These are phyloP conservation scores for Paecilomyces formosus DNA, from an alignment of 2,329 filamentous ascomycete species.

Conservation along the genomic window DNA sequence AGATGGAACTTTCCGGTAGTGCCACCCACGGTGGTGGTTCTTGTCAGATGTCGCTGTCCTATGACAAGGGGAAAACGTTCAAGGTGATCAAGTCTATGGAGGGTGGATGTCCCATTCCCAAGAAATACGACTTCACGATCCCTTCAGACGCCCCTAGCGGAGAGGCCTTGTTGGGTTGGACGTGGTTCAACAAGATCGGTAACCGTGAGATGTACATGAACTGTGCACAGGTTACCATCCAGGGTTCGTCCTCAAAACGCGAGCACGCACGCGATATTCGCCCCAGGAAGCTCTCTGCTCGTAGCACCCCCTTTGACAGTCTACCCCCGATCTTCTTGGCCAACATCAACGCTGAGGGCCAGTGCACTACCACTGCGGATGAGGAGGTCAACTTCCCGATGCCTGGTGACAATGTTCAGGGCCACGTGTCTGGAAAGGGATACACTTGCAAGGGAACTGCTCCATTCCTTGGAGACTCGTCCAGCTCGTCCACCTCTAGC, in stretches of 20 bases:
- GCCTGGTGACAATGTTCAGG: constrained; percentile 51
- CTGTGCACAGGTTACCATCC: constrained; percentile 63
- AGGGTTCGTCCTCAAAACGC: constrained; percentile 14
- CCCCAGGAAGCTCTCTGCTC: constrained; percentile 1
- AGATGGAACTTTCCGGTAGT: constrained; percentile 57
- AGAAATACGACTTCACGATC: constrained; percentile 58
- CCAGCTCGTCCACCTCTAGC: constrained; percentile 1
- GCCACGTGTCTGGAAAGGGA: constrained; percentile 25
- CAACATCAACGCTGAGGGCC: constrained; percentile 50
- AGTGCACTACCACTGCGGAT: constrained; percentile 52
- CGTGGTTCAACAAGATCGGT: constrained; percentile 68
- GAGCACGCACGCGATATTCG: constrained; percentile 6
- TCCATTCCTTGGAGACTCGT: constrained; percentile 18
- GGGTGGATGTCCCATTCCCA: constrained; percentile 47
- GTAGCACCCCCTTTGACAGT: constrained; percentile 36
- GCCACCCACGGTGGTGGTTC: constrained; percentile 63
- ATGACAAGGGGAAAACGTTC: constrained; percentile 63
- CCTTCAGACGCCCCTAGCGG: constrained; percentile 55
- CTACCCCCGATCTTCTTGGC: constrained; percentile 65
- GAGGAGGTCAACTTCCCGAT: constrained; percentile 58
- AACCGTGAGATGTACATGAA: constrained; percentile 87
- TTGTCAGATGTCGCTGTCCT: constrained; percentile 68
- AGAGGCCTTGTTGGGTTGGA: constrained; percentile 64
- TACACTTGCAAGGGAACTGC: constrained; percentile 25
- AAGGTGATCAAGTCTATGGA: constrained; percentile 59